Evolutionary conservation across 192 early-diverging fungal species (phyloP), one percentile per base, ranked within the genome.

Genomic region (Helicostylum pulchrum): DNA sequence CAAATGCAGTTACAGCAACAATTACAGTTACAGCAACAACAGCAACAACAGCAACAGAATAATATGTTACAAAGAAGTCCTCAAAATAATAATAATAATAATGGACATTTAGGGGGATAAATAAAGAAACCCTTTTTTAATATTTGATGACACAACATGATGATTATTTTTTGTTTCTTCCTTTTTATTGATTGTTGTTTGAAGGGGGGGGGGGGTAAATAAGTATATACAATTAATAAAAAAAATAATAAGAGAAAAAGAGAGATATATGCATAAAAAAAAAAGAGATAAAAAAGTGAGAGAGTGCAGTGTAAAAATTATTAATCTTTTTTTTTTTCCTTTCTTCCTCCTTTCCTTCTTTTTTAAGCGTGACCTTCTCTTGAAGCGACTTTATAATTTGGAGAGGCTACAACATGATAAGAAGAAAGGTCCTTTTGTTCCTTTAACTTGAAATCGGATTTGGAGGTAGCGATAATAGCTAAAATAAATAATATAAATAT

Each of bases 1-100:
- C 42, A 44, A 49, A 44, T 63, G 44, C 71, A 64, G 19, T 48
- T 68, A 10, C 71, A 73, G 26, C 69, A 71, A n/a, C 66, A 65
- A 36, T 47, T 71, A n/a, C 63, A 65, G 9, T 62, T 58, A 42
- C 45, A 61, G 4, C 56, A 65, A 31, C 61, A 60, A 15, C 68
- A 60, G n/a, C 65, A 58, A 14, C 74, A 76, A 30, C 45, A 53
- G 3, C 56, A 65, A 31, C 65, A 59, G n/a, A 43, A 39, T 1
- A 11, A 17, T 23, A 50, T 71, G 31, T 21, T 71, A 11, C 56
- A 53, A 45, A 39, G 50, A 62, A 62, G 59, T 42, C 54, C 52
- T 47, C 53, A 65, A 49, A 65, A 65, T 36, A 65, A 39, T 39
- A 39, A 39, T 39, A 39, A 39, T 39, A 39, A 39, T 39, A 39